Evolutionary conservation across 2,329 filamentous ascomycete species (phyloP).

Genomic region (Aspergillus niger): DNA sequence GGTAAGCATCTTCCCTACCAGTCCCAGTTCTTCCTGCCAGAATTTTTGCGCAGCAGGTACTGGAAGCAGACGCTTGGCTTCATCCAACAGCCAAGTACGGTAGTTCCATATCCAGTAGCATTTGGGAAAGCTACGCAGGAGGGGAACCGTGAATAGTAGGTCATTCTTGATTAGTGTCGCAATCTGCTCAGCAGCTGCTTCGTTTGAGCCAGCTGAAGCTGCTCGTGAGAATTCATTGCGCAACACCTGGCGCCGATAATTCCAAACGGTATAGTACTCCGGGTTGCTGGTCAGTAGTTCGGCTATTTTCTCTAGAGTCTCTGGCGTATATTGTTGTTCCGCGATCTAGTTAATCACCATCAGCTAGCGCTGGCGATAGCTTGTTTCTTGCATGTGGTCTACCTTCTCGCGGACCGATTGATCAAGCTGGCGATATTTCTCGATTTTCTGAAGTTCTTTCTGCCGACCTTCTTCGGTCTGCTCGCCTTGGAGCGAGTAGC

Average conservation of each 20-base stretch:
- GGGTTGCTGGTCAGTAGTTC: conserved; percentile 49
- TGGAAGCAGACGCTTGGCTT: conserved; percentile 67
- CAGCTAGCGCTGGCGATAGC: not conserved
- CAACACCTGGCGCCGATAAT: conserved; percentile 67
- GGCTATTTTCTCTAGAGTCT: conserved; percentile 47
- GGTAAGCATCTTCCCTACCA: conserved; percentile 85
- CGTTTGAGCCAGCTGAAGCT: conserved; percentile 21
- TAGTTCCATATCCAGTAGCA: conserved; percentile 99
- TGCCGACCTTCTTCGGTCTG: conserved; percentile 70
- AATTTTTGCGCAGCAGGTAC: conserved; percentile 59
- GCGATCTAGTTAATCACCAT: conserved; percentile 35
- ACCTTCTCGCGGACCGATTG: conserved; percentile 68
- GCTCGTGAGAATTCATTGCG: conserved; percentile 57
- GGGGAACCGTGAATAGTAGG: conserved; percentile 76
- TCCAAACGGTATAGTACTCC: conserved; percentile 54
- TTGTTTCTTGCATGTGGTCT: conserved; percentile 11
- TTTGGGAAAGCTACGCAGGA: conserved; percentile 85
- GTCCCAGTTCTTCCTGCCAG: conserved; percentile 80
- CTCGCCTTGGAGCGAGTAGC: conserved; percentile 59
- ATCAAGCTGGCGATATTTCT: conserved; percentile 72
- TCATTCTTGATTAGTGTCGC: conserved; percentile 67
- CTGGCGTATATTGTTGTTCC: conserved; percentile 43
- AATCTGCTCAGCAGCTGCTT: conserved; percentile 49
- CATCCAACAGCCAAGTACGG: conserved; percentile 77
- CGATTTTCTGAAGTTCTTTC: conserved; percentile 74